phyloP scores from a whole-genome alignment of 2,329 filamentous ascomycete species.

The Hypoxylon sp. region DNA sequence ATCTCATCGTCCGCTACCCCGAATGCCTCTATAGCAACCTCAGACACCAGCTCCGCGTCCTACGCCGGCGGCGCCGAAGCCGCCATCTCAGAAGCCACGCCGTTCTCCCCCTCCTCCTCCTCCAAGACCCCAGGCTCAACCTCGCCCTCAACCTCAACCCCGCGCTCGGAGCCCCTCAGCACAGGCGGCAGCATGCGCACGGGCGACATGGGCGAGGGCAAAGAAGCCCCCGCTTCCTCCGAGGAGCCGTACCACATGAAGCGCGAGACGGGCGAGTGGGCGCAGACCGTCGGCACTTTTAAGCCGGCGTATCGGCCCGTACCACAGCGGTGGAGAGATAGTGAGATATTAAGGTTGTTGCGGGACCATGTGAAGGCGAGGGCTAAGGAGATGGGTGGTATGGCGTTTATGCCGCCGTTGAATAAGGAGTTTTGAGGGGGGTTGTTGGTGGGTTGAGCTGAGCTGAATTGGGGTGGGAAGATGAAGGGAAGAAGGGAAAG shows the following conservation, averaged over 20 bases:
- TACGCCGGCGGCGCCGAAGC: constrained; percentile 51
- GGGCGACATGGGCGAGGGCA: constrained; percentile 47
- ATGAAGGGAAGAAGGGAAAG: not conserved
- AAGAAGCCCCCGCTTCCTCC: constrained; percentile 48
- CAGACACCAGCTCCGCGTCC: constrained; percentile 64
- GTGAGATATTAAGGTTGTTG: constrained; percentile 81
- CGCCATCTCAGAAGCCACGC: constrained; percentile 31
- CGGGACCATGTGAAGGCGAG: constrained; percentile 82
- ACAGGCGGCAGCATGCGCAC: constrained; percentile 46
- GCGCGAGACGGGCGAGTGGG: constrained; percentile 82
- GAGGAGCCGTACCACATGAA: constrained; percentile 49
- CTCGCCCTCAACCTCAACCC: constrained; percentile 1
- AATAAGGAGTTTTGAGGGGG: constrained; percentile 28
- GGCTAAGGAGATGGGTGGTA: constrained; percentile 65
- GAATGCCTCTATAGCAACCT: constrained; percentile 63
- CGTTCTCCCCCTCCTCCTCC: constrained; percentile 13
- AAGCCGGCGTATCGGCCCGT: constrained; percentile 94
- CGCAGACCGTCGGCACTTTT: constrained; percentile 94
- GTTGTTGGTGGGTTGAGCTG: not conserved
- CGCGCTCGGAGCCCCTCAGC: constrained; percentile 43
- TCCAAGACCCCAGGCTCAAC: constrained; percentile 2
- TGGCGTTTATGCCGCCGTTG: constrained; percentile 71
- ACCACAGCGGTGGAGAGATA: constrained; percentile 85
- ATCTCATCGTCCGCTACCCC: not conserved
- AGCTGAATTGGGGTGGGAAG: no score